Base-by-base conservation (phyloP, 2,329 filamentous ascomycete genomes). In the Hypoxylon sp. region DNA sequence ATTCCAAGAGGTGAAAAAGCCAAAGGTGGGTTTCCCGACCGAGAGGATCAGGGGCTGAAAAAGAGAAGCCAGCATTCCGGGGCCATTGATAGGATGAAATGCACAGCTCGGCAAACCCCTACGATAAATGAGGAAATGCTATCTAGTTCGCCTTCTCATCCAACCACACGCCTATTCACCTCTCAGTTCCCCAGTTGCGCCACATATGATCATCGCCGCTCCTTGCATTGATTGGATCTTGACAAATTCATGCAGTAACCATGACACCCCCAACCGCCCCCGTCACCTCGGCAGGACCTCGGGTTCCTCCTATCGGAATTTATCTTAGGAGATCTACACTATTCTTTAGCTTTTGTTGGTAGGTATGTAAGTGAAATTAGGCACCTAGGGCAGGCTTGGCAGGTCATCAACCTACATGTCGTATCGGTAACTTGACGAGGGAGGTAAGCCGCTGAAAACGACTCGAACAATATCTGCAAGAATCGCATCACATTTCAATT, bases 211-310 rank as follows among this genome's bases (percentile, higher is more conserved):
- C 62, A 39, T 66, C 65, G 19, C 19, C 27, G 7, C 17, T 17
- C 46, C 27, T n/a, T 47, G 54, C 58, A 52, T 55, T 65, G 55
- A 68, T 68, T 70, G 68, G 68, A 61, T 61, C 32, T 39, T 15
- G 17, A 24, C 11, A 19, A 61, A 62, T 63, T 61, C 48, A 59
- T 65, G 56, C 60, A 62, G 53, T 52, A 62, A 10, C 37, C 27
- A 51, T 19, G 27, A 29, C n/a, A 32, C 13, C 52, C 35, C 57
- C 52, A 13, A 13, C 32, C 3, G 10, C 11, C 47, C 57, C 52
- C 39, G 52, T 64, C 27, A 50, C 29, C 21, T 53, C 62, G 39
- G 39, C 42, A 58, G 48, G 11, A 65, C 48, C 44, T 65, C 64
- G 51, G 50, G 32, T 68, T 63, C 35, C 58, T 62, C 39, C 55